phyloP scores from a whole-genome alignment of 1,284 basidiomycete species.

The Boletus semigastroideus region DNA sequence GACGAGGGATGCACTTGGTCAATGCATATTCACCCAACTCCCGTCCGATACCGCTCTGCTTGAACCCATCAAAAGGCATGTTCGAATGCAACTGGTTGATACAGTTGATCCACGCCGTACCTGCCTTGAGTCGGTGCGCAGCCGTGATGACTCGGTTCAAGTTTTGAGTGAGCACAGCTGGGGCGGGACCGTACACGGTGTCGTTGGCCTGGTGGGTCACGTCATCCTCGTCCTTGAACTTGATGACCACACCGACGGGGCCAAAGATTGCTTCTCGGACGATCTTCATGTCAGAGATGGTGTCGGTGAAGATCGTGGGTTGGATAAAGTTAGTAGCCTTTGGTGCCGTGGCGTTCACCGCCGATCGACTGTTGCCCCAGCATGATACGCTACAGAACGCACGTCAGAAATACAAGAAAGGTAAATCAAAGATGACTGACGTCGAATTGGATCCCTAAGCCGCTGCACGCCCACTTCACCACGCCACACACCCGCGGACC shows the following conservation, averaged over 20 bases:
- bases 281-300: conserved; percentile 80
- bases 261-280: conserved; percentile 92
- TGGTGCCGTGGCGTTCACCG: conserved; percentile 70
- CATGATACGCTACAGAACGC: conserved; percentile 67
- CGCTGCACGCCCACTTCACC: too few species aligned
- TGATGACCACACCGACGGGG: conserved; percentile 75
- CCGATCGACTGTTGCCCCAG: conserved; percentile 86
- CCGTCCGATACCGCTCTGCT: conserved; percentile 82
- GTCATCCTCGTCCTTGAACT: conserved; percentile 71
- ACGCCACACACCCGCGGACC: too few species aligned
- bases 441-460: conserved; percentile 65
- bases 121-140: conserved; percentile 78
- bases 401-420: conserved; percentile 21
- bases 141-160: conserved; percentile 73
- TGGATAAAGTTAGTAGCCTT: conserved; percentile 78
- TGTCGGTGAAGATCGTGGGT: conserved; percentile 88
- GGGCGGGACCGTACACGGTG: conserved; percentile 81
- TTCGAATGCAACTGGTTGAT: conserved; percentile 64
- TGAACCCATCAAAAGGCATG: conserved; percentile 88
- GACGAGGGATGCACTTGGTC: conserved; percentile 45
- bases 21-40: conserved; percentile 86
- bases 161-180: conserved; percentile 83
- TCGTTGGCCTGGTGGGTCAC: conserved; percentile 83
- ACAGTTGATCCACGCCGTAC: conserved; percentile 83
- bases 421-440: conserved; percentile 46